Evolutionary conservation across 73 alveolate species (phyloP).

Genomic region (Paramecium octaurelia): DNA sequence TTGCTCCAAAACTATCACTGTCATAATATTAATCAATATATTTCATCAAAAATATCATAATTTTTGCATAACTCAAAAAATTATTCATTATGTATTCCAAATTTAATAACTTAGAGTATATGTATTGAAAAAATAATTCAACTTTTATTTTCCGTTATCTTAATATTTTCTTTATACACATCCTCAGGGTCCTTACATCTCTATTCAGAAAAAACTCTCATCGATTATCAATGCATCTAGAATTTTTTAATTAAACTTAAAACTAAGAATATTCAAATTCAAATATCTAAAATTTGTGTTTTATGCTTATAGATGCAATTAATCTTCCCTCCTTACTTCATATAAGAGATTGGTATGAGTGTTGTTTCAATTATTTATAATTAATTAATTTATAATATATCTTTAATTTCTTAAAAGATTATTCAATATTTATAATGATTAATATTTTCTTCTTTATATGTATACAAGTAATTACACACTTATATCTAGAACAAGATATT

Average conservation of each 20-base stretch:
- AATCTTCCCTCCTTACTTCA: background rate
- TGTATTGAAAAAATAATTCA: background rate
- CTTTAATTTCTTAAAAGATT: background rate
- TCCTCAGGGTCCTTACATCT: background rate
- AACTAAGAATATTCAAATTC: background rate
- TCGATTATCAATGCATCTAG: background rate
- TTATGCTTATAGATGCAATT: background rate
- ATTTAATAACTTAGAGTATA: background rate
- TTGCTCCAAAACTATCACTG: background rate
- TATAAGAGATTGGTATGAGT: background rate
- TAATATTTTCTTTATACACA: background rate
- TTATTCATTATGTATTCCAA: background rate
- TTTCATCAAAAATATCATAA: background rate
- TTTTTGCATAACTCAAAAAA: background rate
- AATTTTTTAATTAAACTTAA: too few relatives aligned
- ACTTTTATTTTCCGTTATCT: background rate
- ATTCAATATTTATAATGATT: background rate
- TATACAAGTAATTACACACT: background rate
- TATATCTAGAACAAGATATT: background rate
- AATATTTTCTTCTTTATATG: too few relatives aligned
- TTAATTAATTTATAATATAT: too few relatives aligned
- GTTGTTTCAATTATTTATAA: background rate
- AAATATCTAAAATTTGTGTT: too few relatives aligned
- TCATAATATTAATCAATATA: background rate
- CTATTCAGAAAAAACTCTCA: background rate